A percentile compares a stretch with the other conserved stretches of the same genome.
Evolutionary conservation across 2,329 filamentous ascomycete genomes (phyloP).

Genomic region (Myriosclerotinia curreyana): DNA sequence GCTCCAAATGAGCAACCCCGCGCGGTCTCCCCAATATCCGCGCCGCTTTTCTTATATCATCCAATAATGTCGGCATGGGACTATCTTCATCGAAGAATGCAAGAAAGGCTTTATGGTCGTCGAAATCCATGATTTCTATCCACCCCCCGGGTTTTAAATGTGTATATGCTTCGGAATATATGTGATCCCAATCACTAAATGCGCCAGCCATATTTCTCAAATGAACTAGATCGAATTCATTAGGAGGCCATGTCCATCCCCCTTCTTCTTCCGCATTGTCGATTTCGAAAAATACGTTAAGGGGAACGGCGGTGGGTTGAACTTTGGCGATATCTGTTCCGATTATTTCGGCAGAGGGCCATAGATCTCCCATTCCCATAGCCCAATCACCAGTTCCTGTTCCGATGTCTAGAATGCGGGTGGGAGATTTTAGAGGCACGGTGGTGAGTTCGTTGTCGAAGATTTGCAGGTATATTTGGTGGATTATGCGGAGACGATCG

Average conservation of each 20-base stretch:
- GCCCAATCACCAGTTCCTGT: constrained; percentile 63
- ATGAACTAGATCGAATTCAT: constrained; percentile 59
- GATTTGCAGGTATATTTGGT: constrained; percentile 34
- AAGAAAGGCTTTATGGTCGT: constrained; percentile 30
- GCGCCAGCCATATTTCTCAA: constrained; percentile 56
- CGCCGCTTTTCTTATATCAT: constrained; percentile 27
- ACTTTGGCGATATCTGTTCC: constrained; percentile 60
- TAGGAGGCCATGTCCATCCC: constrained; percentile 50
- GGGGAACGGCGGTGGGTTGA: constrained; percentile 56
- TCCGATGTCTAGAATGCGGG: constrained; percentile 45
- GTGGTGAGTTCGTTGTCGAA: constrained; percentile 35
- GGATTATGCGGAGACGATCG: constrained; percentile 34
- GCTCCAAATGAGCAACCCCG: constrained; percentile 29
- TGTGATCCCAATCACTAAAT: constrained; percentile 53
- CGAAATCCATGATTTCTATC: constrained; percentile 38
- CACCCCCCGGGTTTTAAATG: constrained; percentile 37
- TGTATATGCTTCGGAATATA: constrained; percentile 52
- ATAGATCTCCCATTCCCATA: constrained; percentile 55
- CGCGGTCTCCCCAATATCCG: constrained; percentile 29
- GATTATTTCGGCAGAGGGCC: constrained; percentile 49
- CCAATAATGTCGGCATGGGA: constrained; percentile 21
- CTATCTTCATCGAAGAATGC: constrained; percentile 28
- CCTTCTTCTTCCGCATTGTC: constrained; percentile 53
- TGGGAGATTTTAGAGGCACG: constrained; percentile 42
- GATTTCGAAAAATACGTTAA: constrained; percentile 63